Base-by-base conservation (phyloP, 2,329 filamentous ascomycete genomes). In the Ceratocystis lukuohia region DNA sequence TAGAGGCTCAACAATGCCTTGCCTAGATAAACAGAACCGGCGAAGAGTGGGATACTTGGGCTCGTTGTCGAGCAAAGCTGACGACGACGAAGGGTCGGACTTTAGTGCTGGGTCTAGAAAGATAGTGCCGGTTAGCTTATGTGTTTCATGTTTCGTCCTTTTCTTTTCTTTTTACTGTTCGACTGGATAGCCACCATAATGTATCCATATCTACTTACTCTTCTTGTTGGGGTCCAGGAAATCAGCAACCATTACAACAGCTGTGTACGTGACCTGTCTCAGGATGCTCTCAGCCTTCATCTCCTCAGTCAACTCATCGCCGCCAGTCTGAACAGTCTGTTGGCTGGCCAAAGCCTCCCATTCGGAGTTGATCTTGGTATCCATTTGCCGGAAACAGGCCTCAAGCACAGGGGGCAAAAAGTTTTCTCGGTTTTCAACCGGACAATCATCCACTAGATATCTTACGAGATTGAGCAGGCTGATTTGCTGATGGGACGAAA, bases 241-340 rank as follows among this genome's bases (percentile, higher is more conserved):
- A 70, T 91, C 89, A 6, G 91, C 90, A 69, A 96, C 88, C 82
- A 97, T 91, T 71, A 94, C 87, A 37, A 96, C 91, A 1, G 92
- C 90, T 2, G 91, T 91, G 75, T 95, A 94, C 0, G 93, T 96
- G 62, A 97, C 82, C 74, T 96, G 91, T 22, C 94, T 85, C 59
- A 99, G 78, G 37, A 99, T 95, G 72, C 93, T 97, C 75, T 99
- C 94, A 5, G 90, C 87, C 76, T 96, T 96, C 94, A 99, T 99
- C 77, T 99, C 94, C 70, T 96, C 91, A 1, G 89, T 89, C 65
- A 99, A 78, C 68, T 89, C 89, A 66, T 92, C 90, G 22, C 87
- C 86, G 2, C 86, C 86, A 1, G 86, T 82, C 53, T 83, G 82
- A 12, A 85, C 78, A 22, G 77, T 78, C 70, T 88, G 82, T 69